These are phyloP conservation scores for Schizothecium vesticola DNA, from an alignment of 495 filamentous ascomycete species.

Conservation along the genomic window DNA sequence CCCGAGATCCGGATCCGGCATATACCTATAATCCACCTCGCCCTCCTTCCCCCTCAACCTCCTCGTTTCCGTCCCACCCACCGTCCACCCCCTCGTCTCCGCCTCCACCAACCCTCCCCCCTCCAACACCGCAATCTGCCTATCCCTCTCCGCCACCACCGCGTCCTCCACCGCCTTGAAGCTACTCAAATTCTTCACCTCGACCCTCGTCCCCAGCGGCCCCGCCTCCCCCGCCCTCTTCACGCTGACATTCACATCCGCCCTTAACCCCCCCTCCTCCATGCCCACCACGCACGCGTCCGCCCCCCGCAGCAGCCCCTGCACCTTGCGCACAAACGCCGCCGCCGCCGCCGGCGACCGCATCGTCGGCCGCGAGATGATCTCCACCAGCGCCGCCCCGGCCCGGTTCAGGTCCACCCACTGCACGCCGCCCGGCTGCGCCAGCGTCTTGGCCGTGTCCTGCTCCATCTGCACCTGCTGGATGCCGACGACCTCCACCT, in stretches of 20 bases:
- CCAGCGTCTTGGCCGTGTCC: slow-evolving; percentile 91
- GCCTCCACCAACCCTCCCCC: slow-evolving; percentile 71
- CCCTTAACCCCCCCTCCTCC: slow-evolving; percentile 85
- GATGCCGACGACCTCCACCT: slow-evolving; percentile 71
- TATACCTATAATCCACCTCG: slow-evolving; percentile 95
- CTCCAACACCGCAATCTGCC: slow-evolving; percentile 79
- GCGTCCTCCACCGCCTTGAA: slow-evolving; percentile 94
- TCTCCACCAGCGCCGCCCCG: slow-evolving; percentile 84
- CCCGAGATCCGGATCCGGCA: slow-evolving; percentile 91
- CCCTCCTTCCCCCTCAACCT: slow-evolving; percentile 88
- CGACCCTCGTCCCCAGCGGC: slow-evolving; percentile 76
- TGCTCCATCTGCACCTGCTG: slow-evolving; percentile 96
- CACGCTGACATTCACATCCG: slow-evolving; percentile 94
- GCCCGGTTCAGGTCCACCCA: slow-evolving; percentile 93
- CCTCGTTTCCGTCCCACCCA: slow-evolving; percentile 71
- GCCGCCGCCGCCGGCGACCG: slow-evolving; percentile 80
- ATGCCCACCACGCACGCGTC: slow-evolving; percentile 83
- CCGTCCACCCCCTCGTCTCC: slow-evolving; percentile 90
- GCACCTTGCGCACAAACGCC: slow-evolving; percentile 81
- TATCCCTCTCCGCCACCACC: slow-evolving; percentile 80
- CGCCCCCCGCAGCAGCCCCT: slow-evolving; percentile 70
- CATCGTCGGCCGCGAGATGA: slow-evolving; percentile 86
- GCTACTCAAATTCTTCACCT: slow-evolving; percentile 96
- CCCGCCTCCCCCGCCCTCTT: slow-evolving; percentile 44
- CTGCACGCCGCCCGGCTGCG: slow-evolving; percentile 64